A percentile compares a stretch with the other conserved stretches of the same genome.
These are phyloP conservation scores for Aspergillus cristatus DNA, from an alignment of 495 filamentous ascomycete species.

Conservation along the genomic window DNA sequence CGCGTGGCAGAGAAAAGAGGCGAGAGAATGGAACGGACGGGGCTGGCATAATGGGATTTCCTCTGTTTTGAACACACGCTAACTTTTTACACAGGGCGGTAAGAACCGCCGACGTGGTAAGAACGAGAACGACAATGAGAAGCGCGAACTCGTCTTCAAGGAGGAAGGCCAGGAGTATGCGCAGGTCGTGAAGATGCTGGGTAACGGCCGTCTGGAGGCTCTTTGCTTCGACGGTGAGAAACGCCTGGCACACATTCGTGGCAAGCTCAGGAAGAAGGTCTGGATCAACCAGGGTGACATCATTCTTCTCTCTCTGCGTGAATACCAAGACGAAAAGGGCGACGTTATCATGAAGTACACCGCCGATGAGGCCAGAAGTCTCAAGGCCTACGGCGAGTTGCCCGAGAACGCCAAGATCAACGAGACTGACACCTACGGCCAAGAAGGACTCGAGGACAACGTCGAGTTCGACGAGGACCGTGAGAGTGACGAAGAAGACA, in stretches of 20 bases:
- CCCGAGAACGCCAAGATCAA: slow-evolving; percentile 99
- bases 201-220: slow-evolving; percentile 93
- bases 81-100: slow-evolving; percentile 62
- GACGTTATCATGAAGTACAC: slow-evolving; percentile 99
- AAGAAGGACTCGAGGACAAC: slow-evolving; percentile 50
- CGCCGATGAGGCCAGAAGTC: slow-evolving; percentile 87
- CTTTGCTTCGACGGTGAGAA: slow-evolving; percentile 90
- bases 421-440: slow-evolving; percentile 89
- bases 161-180: slow-evolving; percentile 99
- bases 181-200: slow-evolving; percentile 97
- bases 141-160: slow-evolving; percentile 97
- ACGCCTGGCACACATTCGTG: slow-evolving; percentile 47
- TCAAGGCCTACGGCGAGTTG: slow-evolving; percentile 95
- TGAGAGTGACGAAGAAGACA: slow-evolving; percentile 43
- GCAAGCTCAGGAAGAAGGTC: slow-evolving; percentile 96
- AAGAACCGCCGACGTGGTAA: slow-evolving; percentile 98
- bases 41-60: too few relatives aligned
- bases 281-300: slow-evolving; percentile 99
- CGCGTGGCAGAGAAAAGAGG: too few relatives aligned
- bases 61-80: slow-evolving; percentile 11
- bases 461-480: slow-evolving; percentile 54
- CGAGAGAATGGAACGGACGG: too few relatives aligned
- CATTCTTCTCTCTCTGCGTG: slow-evolving; percentile 90
- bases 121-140: slow-evolving; percentile 99
- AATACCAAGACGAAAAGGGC: slow-evolving; percentile 98